These are phyloP conservation scores for Malassezia sympodialis DNA, from an alignment of 1,284 basidiomycete species.

Conservation along the genomic window DNA sequence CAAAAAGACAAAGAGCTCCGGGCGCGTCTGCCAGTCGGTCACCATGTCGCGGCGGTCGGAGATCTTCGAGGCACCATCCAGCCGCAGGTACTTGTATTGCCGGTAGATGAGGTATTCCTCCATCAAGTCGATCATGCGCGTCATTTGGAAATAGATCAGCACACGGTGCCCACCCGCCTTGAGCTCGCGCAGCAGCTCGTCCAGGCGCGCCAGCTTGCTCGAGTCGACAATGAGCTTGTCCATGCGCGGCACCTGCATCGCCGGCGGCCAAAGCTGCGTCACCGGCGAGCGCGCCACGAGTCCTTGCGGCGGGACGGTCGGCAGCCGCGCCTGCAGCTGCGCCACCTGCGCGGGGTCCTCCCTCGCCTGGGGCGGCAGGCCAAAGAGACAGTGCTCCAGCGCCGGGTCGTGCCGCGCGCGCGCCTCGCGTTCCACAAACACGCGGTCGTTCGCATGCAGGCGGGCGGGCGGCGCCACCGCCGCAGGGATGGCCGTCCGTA, in stretches of 20 bases:
- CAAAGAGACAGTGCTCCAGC: constrained; percentile 70
- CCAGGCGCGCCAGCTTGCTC: constrained; percentile 84
- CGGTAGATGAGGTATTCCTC: constrained; percentile 97
- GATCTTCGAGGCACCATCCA: constrained; percentile 90
- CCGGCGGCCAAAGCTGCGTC: constrained; percentile 69
- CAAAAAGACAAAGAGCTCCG: constrained; percentile 51
- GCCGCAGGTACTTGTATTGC: constrained; percentile 90
- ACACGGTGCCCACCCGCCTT: constrained; percentile 89
- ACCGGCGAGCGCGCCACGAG: constrained; percentile 60
- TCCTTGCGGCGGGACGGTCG: constrained; percentile 61
- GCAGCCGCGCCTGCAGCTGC: constrained; percentile 55
- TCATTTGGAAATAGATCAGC: constrained; percentile 99
- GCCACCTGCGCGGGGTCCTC: constrained; percentile 58
- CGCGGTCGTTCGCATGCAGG: constrained; percentile 64
- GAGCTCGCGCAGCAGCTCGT: constrained; percentile 76
- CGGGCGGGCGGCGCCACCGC: constrained; percentile 75
- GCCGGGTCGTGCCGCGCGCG: constrained; percentile 54
- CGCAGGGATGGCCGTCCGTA: constrained; percentile 71
- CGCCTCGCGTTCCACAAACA: constrained; percentile 65
- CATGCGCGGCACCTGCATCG: constrained; percentile 87
- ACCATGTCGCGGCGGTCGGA: constrained; percentile 98
- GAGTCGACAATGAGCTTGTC: constrained; percentile 95
- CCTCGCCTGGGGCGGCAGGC: constrained; percentile 62
- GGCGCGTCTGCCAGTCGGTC: constrained; percentile 97
- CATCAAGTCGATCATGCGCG: constrained; percentile 98